Base-by-base conservation (phyloP, 257 asterid genomes). In the Solanum phureja region DNA sequence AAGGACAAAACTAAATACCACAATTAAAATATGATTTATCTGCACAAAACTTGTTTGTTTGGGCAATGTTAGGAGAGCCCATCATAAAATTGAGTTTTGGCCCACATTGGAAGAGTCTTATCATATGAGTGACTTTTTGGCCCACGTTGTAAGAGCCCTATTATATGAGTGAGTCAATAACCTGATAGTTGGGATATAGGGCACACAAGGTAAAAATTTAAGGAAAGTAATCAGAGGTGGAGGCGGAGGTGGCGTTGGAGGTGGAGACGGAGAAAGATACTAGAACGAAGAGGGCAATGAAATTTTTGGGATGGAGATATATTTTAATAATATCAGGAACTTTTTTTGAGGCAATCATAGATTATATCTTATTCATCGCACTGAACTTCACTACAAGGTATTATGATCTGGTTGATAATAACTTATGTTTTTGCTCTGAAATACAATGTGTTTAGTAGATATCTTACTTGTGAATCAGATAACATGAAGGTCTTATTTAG, bases 331-430 rank as follows among this genome's bases (percentile, higher is more conserved):
- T 96, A 68, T 16, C 94, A 2, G 98, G 99, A 38, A 95, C 99
- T 33, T 95, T 64, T 40, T 76, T 11, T 97, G 99, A 82, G 99
- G 98, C 19, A 83, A 91, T 21, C 89, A 93, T 42, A 98, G 98
- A 9, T 96, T 96, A 92, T 96, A 95, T 69, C 86, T 84, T 73
- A 96, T 96, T 98, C 96, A 96, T 86, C 97, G 95, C 33, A 96
- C 94, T 35, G 98, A 95, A 60, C 94, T 93, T 90, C 90, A 89
- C 79, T 93, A 95, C 92, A 93, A 95, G 99, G 98, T 95, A 84
- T 49, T 69, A 68, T 27, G 87, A 42, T 34, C 23, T n/a, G 2
- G 31, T 29, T 29, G 31, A 29, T 29, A 29, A 29, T 29, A 29
- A 29, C 2, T 29, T 29, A 29, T 29, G 31, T 29, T 29, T 29